Base-by-base conservation (phyloP, 2,329 filamentous ascomycete genomes). In the Amauroascus niger region DNA sequence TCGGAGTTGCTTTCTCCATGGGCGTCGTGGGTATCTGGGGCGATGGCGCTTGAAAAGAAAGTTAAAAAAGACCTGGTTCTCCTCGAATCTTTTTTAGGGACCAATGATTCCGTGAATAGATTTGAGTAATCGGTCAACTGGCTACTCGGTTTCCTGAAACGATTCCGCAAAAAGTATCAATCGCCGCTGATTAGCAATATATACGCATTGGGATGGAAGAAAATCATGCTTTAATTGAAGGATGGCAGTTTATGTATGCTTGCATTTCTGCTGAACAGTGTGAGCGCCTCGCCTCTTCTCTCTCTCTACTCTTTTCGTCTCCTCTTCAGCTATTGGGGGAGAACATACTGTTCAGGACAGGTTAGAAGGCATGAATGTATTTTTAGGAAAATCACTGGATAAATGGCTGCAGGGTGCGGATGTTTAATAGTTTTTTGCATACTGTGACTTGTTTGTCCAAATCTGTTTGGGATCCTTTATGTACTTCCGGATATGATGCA, bases 21-120 rank as follows among this genome's bases (percentile, higher is more conserved):
- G 70, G 69, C 18, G 70, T 76, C 51, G 70, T 76, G 39, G 74
- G 74, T 6, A 67, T 76, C 26, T 76, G 74, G 74, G 74, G 74
- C 1, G 74, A 76, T 59, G 64, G 67, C 28, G 63, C 62, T 52
- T 65, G 60, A 65, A 5, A 14, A 6, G n/a, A 14, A 30, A 16
- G n/a, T n/a, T n/a, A 47, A 24, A 44, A 4, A n/a, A 32, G 48
- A 40, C 33, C 2, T 9, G 4, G 9, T 4, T 5, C 26, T 51
- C 13, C 16, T 9, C 9, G 9, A 9, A 30, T 30, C 9, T 30
- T 9, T 30, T 4, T 9, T 30, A 9, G 26, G 26, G 9, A 30
- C 5, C 6, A 16, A 13, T 20, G 5, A 24, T 43, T 37, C n/a
- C 3, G 33, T 7, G 22, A 11, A 40, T 4, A 40, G 5, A n/a